Evolutionary conservation across 2,329 filamentous ascomycete genomes (phyloP).

Genomic region (Dothiorella sarmentorum): DNA sequence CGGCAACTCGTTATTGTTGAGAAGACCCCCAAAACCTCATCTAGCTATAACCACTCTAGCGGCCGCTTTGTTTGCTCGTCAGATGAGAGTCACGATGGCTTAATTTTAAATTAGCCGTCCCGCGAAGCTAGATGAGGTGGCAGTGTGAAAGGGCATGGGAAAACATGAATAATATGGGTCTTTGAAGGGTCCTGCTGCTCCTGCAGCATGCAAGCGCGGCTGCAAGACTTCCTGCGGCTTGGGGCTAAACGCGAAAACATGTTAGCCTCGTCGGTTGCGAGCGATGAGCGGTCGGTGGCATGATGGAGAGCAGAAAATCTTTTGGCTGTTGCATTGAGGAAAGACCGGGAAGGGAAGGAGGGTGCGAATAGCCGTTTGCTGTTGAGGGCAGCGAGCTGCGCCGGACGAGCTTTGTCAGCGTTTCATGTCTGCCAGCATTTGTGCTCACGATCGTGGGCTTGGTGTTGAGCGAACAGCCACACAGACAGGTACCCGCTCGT

Average conservation of each 20-base stretch:
- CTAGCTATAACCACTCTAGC: not conserved
- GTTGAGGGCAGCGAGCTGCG: too few relatives aligned
- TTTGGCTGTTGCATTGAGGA: not conserved
- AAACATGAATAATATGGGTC: not conserved
- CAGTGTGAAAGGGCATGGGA: not conserved
- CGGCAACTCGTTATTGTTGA: too few relatives aligned
- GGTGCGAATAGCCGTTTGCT: not conserved
- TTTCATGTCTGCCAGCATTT: not conserved
- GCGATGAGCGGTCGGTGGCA: not conserved
- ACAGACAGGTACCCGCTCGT: too few relatives aligned
- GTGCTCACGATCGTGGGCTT: not conserved
- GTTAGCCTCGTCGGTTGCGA: not conserved
- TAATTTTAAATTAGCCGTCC: not conserved
- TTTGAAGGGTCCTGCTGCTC: not conserved
- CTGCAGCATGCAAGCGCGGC: not conserved
- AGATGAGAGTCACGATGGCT: not conserved
- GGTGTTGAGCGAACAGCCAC: too few relatives aligned
- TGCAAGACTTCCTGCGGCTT: not conserved
- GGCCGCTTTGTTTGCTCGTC: not conserved
- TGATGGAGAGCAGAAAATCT: not conserved
- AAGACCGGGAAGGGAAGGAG: not conserved
- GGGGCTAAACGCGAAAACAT: not conserved
- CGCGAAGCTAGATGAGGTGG: not conserved
- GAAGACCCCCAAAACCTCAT: not conserved
- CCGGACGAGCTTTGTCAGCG: not conserved